These are phyloP conservation scores for Platanus orientalis DNA, from an alignment of 164 flowering plant genomes.

Conservation along the genomic window DNA sequence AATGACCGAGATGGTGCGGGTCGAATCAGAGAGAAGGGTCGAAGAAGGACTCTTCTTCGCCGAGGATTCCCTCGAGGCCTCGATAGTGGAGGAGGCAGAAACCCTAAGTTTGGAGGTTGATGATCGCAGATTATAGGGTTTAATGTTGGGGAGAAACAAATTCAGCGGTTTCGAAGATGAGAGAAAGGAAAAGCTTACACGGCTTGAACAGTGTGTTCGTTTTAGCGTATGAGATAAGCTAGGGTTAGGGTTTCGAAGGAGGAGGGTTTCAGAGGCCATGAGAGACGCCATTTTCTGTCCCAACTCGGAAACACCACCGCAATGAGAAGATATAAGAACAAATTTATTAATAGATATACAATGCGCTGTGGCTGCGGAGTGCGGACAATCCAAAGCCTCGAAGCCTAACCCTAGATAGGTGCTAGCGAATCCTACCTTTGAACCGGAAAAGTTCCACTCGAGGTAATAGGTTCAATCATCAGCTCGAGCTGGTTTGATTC, in stretches of 20 bases:
- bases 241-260: conserved; percentile 7
- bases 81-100: conserved; percentile 14
- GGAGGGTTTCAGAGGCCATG: conserved; percentile 16
- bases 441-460: too few relatives aligned
- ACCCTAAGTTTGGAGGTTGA: conserved; percentile 11
- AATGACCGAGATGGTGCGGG: conserved; percentile 50
- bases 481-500: too few relatives aligned
- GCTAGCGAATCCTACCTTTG: too few relatives aligned
- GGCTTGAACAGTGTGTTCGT: neutral
- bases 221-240: neutral
- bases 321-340: too few relatives aligned
- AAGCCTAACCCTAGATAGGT: too few relatives aligned
- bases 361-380: too few relatives aligned
- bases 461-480: too few relatives aligned
- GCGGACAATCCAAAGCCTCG: too few relatives aligned
- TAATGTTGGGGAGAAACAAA: conserved; percentile 4
- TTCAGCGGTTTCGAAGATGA: neutral
- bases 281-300: too few relatives aligned
- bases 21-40: conserved; percentile 32
- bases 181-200: neutral
- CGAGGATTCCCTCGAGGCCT: neutral
- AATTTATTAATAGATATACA: too few relatives aligned
- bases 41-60: too few relatives aligned
- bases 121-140: neutral
- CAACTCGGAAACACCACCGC: too few relatives aligned